Conservation (phyloP, 2,329 filamentous ascomycete genomes). For the Fusarium graminum region DNA sequence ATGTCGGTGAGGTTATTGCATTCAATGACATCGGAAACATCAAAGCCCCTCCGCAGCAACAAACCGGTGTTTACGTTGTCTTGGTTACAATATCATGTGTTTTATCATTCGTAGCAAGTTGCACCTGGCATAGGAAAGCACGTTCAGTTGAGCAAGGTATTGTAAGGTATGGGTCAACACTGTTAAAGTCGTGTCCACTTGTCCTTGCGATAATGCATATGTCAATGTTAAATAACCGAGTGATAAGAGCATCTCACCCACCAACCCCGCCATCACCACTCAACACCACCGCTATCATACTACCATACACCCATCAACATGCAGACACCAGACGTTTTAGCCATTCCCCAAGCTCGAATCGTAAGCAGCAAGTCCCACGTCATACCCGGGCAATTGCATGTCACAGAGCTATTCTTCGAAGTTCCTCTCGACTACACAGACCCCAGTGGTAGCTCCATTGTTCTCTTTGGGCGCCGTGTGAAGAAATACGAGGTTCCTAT, state of each 20-base stretch:
- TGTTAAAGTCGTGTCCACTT: neutral
- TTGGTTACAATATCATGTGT: no score
- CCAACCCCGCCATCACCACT: slow-evolving; percentile 32
- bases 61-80: no score
- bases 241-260: slow-evolving; percentile 9
- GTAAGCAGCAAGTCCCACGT: slow-evolving; percentile 59
- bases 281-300: slow-evolving; percentile 6
- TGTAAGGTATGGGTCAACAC: no score
- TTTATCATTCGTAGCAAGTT: no score
- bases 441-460: slow-evolving; percentile 71
- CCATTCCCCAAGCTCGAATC: slow-evolving; percentile 56
- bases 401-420: slow-evolving; percentile 88
- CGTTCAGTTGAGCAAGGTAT: no score
- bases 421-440: slow-evolving; percentile 84
- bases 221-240: neutral
- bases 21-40: no score
- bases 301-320: slow-evolving; percentile 19
- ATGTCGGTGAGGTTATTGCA: no score
- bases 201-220: neutral
- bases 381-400: slow-evolving; percentile 74
- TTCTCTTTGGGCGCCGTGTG: slow-evolving; percentile 82
- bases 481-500: slow-evolving; percentile 74
- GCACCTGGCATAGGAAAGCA: no score
- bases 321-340: slow-evolving; percentile 32
- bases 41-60: no score